A percentile compares a stretch with the other conserved stretches of the same genome.
Conservation (phyloP, 1,284 basidiomycete genomes). For the Singerocomus inundabilis region DNA sequence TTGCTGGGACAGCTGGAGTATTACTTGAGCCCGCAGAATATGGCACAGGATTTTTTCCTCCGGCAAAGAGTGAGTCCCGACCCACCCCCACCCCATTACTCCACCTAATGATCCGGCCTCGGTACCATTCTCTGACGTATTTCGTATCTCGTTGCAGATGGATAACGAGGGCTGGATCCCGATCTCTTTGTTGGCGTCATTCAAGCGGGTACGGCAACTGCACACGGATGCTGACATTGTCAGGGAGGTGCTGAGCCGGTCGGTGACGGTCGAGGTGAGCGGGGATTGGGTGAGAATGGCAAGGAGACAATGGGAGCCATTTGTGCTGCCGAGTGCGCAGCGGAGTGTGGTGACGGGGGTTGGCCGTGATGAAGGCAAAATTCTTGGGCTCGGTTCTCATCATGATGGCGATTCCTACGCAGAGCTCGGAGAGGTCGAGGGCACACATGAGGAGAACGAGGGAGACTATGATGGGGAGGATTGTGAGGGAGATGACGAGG, state of each 20-base stretch:
- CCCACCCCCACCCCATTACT: neutral
- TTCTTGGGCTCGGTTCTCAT: neutral
- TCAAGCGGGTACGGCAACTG: constrained; percentile 77
- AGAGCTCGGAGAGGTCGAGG: constrained; percentile 16
- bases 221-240: constrained; percentile 69
- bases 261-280: constrained; percentile 72
- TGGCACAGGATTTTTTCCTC: constrained; percentile 81
- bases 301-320: constrained; percentile 55
- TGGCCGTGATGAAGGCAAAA: neutral
- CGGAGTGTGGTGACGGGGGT: constrained; percentile 38
- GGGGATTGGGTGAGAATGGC: constrained; percentile 66
- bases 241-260: constrained; percentile 67
- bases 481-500: constrained; percentile 46
- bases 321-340: constrained; percentile 69
- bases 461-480: constrained; percentile 31
- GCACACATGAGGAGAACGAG: constrained; percentile 23
- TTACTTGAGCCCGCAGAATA: constrained; percentile 84
- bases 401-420: neutral
- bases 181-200: constrained; percentile 77
- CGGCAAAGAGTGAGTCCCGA: constrained; percentile 62
- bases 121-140: constrained; percentile 2
- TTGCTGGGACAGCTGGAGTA: constrained; percentile 85
- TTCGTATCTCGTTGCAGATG: constrained; percentile 60
- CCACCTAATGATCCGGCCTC: neutral
- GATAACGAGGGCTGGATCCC: constrained; percentile 86